Percentiles rank a stretch among this genome's conserved stretches.
Evolutionary conservation across 1,284 basidiomycete genomes (phyloP).

Genomic region (Mycena sp.): DNA sequence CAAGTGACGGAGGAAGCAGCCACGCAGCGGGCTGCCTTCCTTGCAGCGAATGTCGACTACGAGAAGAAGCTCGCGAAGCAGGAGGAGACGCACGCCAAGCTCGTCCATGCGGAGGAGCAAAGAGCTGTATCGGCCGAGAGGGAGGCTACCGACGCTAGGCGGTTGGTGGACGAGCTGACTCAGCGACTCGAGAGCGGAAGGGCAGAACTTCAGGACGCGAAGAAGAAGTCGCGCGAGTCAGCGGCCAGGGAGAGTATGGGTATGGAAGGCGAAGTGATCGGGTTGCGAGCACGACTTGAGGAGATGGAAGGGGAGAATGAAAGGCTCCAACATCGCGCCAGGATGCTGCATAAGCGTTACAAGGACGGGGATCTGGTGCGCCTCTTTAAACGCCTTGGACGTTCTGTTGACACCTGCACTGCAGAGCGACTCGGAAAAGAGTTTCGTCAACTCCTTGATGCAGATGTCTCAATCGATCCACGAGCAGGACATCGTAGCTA

Average conservation of each 20-base stretch:
- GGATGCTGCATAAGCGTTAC: constrained; percentile 47
- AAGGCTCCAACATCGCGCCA: constrained; percentile 36
- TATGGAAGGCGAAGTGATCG: constrained; percentile 33
- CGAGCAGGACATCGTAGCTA: constrained; percentile 58
- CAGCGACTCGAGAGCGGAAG: constrained; percentile 27
- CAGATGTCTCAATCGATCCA: constrained; percentile 52
- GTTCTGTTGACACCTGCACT: not conserved
- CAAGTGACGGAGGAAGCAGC: constrained; percentile 33
- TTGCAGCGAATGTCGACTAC: constrained; percentile 32
- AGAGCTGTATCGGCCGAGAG: constrained; percentile 38
- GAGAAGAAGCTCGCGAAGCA: constrained; percentile 33
- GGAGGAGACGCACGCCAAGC: constrained; percentile 31
- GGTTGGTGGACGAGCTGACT: constrained; percentile 18
- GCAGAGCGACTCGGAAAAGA: constrained; percentile 58
- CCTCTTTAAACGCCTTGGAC: constrained; percentile 18
- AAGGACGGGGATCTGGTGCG: constrained; percentile 53
- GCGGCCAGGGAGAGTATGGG: constrained; percentile 20
- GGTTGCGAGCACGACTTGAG: constrained; percentile 37
- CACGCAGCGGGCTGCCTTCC: constrained; percentile 32
- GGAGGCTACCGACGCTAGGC: constrained; percentile 29
- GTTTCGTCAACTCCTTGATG: constrained; percentile 54
- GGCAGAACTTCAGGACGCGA: constrained; percentile 29
- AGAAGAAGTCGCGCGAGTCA: constrained; percentile 27
- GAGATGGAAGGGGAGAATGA: constrained; percentile 42
- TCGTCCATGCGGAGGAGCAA: constrained; percentile 36